Base-by-base conservation (phyloP, 1,284 basidiomycete genomes). In the Phylloporus sp. region DNA sequence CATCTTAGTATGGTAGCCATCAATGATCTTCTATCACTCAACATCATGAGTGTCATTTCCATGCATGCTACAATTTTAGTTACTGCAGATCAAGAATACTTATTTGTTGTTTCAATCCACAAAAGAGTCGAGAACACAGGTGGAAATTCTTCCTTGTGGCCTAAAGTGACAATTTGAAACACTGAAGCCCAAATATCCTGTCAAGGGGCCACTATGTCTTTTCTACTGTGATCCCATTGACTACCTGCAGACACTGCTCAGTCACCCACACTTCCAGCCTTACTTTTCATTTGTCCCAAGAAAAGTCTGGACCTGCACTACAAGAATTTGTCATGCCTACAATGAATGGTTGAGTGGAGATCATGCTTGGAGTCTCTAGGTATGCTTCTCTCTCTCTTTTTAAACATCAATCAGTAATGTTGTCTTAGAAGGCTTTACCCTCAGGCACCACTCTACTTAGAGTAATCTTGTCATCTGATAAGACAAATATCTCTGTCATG, bases 401-500 rank as follows among this genome's bases (percentile, higher is more conserved):
- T 32, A 32, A 32, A 32, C 32, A 32, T 32, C 7, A 7, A 32
- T 32, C 32, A 32, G 32, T 32, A 32, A 17, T 17, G 17, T 5
- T 43, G 5, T 17, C 5, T 43, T 25, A 53, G 52, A 25, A 53
- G 52, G 52, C 6, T 27, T 12, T 53, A 7, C 27, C 52, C 5
- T 6, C 5, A n/a, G 52, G 52, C 14, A 15, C 56, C 37, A 57
- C 29, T 23, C 17, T 57, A 5, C 56, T 57, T 7, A 3, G 56
- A 7, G 35, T 71, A 8, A 25, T 61, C 3, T 27, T 65, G 2
- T 55, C 59, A 11, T 65, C 52, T 4, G 20, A 57, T 23, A 57
- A 57, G 19, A 57, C 19, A 3, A 57, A 57, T 23, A 57, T 70
- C 1, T 65, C 61, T 2, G 20, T 61, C 32, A 65, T 69, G 45